These are phyloP conservation scores for Clohesyomyces aquaticus DNA, from an alignment of 495 filamentous ascomycete genomes.

Conservation along the genomic window DNA sequence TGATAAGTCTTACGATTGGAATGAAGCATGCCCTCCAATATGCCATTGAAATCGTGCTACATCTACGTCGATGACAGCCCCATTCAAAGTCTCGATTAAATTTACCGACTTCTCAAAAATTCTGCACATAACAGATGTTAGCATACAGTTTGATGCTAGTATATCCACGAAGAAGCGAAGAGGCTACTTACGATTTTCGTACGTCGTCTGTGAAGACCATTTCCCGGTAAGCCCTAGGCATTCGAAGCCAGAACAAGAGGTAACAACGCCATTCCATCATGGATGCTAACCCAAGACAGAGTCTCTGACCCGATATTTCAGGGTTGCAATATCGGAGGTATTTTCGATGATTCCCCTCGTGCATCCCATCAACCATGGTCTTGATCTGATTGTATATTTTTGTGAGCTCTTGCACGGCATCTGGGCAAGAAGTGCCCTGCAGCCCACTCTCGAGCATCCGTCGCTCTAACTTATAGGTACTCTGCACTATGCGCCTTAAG, in stretches of 20 bases:
- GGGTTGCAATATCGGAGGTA: slow-evolving; percentile 31
- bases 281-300: slow-evolving; percentile 28
- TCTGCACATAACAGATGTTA: slow-evolving; percentile 6
- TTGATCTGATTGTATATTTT: slow-evolving; percentile 38
- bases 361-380: slow-evolving; percentile 33
- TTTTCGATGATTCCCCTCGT: slow-evolving; percentile 27
- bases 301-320: slow-evolving; percentile 21
- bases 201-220: slow-evolving; percentile 35
- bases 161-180: not conserved
- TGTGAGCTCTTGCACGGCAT: slow-evolving; percentile 33
- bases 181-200: slow-evolving; percentile 34
- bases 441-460: slow-evolving; percentile 35
- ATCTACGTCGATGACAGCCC: slow-evolving; percentile 29
- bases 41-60: slow-evolving; percentile 37
- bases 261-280: slow-evolving; percentile 39
- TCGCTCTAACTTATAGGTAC: slow-evolving; percentile 37
- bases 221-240: slow-evolving; percentile 37
- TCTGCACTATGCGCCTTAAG: slow-evolving; percentile 36
- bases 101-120: slow-evolving; percentile 35
- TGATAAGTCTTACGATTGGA: not conserved
- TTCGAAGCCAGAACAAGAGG: slow-evolving; percentile 39
- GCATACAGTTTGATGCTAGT: not conserved
- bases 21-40: slow-evolving; percentile 24
- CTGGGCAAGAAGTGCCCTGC: slow-evolving; percentile 29
- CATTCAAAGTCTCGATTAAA: slow-evolving; percentile 29